phyloP scores from a whole-genome alignment of 768 basidiomycete species.

The Mycena vulgaris region DNA sequence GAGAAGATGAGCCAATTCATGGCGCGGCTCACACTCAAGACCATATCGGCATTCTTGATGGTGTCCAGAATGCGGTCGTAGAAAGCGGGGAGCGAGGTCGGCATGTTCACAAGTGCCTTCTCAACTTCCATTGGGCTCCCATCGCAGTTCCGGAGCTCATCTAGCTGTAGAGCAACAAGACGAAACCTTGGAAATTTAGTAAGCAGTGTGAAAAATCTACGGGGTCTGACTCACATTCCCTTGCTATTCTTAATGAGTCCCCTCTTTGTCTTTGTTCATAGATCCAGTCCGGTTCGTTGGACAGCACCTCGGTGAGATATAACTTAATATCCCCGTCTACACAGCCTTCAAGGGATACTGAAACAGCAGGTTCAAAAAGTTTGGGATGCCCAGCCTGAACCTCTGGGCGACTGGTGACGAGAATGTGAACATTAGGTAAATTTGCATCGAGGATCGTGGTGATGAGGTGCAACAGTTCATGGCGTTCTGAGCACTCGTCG shows the following conservation, averaged over 20 bases:
- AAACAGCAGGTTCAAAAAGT: neutral
- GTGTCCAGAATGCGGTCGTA: slow-evolving; percentile 42
- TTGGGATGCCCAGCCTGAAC: slow-evolving; percentile 21
- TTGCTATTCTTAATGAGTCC: slow-evolving; percentile 8
- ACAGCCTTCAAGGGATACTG: neutral
- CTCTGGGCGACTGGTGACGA: too few relatives aligned
- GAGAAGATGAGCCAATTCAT: slow-evolving; percentile 40
- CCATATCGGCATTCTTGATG: slow-evolving; percentile 32
- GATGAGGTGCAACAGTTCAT: too few relatives aligned
- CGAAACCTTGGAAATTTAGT: slow-evolving; percentile 37
- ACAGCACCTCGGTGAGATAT: too few relatives aligned
- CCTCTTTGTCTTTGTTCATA: neutral
- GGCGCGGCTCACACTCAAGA: slow-evolving; percentile 28
- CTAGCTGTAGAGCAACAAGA: slow-evolving; percentile 43
- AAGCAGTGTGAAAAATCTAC: neutral
- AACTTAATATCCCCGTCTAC: too few relatives aligned
- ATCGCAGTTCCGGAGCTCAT: slow-evolving; percentile 34
- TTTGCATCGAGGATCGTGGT: too few relatives aligned
- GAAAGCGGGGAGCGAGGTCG: slow-evolving; percentile 29
- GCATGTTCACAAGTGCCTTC: slow-evolving; percentile 34
- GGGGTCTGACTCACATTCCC: slow-evolving; percentile 27
- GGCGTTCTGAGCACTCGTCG: too few relatives aligned
- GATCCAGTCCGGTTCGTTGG: neutral
- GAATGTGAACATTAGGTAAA: too few relatives aligned
- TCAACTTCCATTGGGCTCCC: slow-evolving; percentile 25